Base-by-base conservation (phyloP, 2,329 filamentous ascomycete species). In the Davidsoniella australis region DNA sequence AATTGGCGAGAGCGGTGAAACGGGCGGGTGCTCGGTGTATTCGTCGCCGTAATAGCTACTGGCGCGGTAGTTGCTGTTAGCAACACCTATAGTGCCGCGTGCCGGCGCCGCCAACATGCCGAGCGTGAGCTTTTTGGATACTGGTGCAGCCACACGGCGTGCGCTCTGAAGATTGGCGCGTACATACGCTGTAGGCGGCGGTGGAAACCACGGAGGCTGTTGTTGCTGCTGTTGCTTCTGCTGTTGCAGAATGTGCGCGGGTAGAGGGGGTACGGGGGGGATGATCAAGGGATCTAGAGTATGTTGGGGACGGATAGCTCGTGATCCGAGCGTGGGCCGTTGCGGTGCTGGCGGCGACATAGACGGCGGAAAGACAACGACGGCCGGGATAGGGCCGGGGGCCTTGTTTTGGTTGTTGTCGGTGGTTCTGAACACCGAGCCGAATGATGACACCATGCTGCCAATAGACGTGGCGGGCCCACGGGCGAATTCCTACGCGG, bases 1-100 rank as follows among this genome's bases (percentile, higher is more conserved):
- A 17, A 59, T 50, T 4, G 56, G 54, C 7, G 59, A 59, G 40
- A 63, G 45, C 7, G 56, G 55, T 2, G 56, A 55, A 14, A 58
- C 49, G 1, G 62, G 60, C 9, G 8, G 29, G 29, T 33, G 2
- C 6, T 49, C 47, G 7, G 24, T 24, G 12, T 24, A 20, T 12
- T 45, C 49, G 9, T 51, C 49, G 2, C 41, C 41, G 23, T 51
- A 51, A 23, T 48, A 48, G 41, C 45, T 48, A 17, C 49, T 51
- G 6, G 41, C 37, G 14, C 49, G 39, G 24, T 48, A 40, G 26
- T n/a, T 33, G n/a, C 41, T 37, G 24, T 40, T 29, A 10, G 29
- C 8, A 23, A 23, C 20, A 33, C 29, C 29, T 33, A 9, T 12
- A 33, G 12, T 33, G 8, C 29, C 29, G 8, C 4, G 29, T 33